These are phyloP conservation scores for Litchi chinensis DNA, from an alignment of 345 rosid genomes.

Conservation along the genomic window DNA sequence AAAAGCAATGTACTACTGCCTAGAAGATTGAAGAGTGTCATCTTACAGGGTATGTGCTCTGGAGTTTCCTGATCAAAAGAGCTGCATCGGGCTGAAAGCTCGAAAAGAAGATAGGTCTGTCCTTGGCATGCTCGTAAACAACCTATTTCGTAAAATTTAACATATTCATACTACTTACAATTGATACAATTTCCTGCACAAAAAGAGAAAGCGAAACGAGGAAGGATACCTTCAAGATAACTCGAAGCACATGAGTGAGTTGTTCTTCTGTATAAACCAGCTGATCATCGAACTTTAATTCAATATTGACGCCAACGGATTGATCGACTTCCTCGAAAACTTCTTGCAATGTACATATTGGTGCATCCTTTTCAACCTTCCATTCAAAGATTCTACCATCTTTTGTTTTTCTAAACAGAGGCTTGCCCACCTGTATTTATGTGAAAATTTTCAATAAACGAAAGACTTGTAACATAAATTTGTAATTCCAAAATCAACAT, in stretches of 20 bases:
- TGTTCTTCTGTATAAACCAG: slow-evolving; percentile 48
- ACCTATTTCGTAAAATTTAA: slow-evolving; percentile 36
- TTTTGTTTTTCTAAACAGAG: slow-evolving; percentile 53
- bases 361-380: slow-evolving; percentile 59
- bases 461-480: not conserved
- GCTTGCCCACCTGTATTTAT: slow-evolving; percentile 45
- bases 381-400: slow-evolving; percentile 63
- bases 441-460: not conserved
- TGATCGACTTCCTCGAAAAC: slow-evolving; percentile 47
- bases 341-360: slow-evolving; percentile 59
- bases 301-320: slow-evolving; percentile 62
- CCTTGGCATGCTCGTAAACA: slow-evolving; percentile 42
- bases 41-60: slow-evolving; percentile 54
- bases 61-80: slow-evolving; percentile 47
- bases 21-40: not conserved
- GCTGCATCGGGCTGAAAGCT: slow-evolving; percentile 79
- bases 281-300: slow-evolving; percentile 70
- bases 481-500: not conserved
- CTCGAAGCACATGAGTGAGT: slow-evolving; percentile 42
- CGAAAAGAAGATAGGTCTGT: slow-evolving; percentile 53
- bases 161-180: not conserved
- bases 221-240: slow-evolving; percentile 42
- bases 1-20: not conserved
- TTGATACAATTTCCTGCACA: not conserved
- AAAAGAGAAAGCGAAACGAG: not conserved